Evolutionary conservation across 495 filamentous ascomycete genomes (phyloP), one percentile per base, ranked within the genome.

Genomic region (Penicillium atrosanguineum): DNA sequence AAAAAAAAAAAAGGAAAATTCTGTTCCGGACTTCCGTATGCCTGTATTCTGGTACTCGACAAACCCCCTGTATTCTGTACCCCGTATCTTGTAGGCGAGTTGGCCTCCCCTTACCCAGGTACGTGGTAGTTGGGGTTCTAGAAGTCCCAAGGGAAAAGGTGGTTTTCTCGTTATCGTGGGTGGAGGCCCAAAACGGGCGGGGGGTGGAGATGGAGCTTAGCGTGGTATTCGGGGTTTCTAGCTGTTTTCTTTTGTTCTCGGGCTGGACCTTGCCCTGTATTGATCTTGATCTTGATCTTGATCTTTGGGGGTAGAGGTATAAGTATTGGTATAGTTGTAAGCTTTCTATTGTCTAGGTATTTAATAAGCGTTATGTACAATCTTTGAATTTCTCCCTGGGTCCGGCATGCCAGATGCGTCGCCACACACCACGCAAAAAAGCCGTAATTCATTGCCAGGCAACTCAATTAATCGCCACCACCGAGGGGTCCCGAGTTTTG

Each of bases 391-490:
- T 23, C 23, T 23, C 16, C 38, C n/a, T 40, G 38, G 18, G 23
- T 23, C 23, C 18, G 19, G 39, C 60, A 62, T 62, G 59, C 60
- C 56, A 59, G 48, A 46, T 50, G 52, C 46, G 36, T 39, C 50
- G 48, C 49, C 45, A 46, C 53, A 37, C 51, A 59, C 36, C 51
- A 41, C 38, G 19, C 28, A 34, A 15, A 12, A 14, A 11, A 14
- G 14, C 12, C 31, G 9, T 34, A 34, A 34, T 34, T 25, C 15
- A 36, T 12, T 4, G 8, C 50, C 21, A 56, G 55, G 58, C 51
- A 58, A 59, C 50, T 34, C 15, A 39, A 18, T 45, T 48, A 40
- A 15, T 61, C 39, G 59, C 59, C 62, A 65, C 62, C 59, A n/a
- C 39, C 50, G 56, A 62, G 62, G 62, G 59, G 62, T 40, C 9